phyloP scores from a whole-genome alignment of 2,329 filamentous ascomycete genomes.

The Pseudogymnoascus sp. region DNA sequence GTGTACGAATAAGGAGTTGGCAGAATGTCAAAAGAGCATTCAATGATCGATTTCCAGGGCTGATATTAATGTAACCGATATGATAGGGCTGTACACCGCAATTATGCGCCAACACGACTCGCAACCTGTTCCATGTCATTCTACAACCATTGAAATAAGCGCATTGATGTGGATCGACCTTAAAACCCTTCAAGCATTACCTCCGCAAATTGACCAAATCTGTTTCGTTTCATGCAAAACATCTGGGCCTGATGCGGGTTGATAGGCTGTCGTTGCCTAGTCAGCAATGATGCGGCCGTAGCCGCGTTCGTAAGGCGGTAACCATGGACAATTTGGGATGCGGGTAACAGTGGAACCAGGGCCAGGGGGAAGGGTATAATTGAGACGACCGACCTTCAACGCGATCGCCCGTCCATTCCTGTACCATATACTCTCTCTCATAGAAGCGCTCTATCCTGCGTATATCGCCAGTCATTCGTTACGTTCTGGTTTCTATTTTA shows the following conservation, averaged over 20 bases:
- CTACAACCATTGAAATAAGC: conserved; percentile 2
- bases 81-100: background rate
- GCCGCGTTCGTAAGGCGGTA: conserved; percentile 3
- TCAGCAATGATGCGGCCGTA: background rate
- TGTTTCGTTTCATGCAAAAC: conserved; percentile 8
- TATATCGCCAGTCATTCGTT: conserved; percentile 5
- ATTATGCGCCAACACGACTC: conserved; percentile 3
- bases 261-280: conserved; percentile 5
- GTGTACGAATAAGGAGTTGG: background rate
- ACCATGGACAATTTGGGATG: conserved; percentile 5
- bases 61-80: background rate
- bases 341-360: conserved; percentile 8
- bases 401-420: background rate
- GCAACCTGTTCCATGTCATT: background rate
- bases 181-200: background rate
- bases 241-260: background rate
- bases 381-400: background rate
- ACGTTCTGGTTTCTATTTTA: background rate
- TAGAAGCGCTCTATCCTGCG: background rate
- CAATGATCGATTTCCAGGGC: background rate
- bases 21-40: background rate
- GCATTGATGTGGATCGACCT: background rate
- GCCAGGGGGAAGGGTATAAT: conserved; percentile 6
- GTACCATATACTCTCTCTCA: conserved; percentile 1
- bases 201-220: background rate